Percentiles rank a stretch among this genome's conserved stretches.
Conservation (phyloP, 2,329 filamentous ascomycete species). For the Diaporthe helianthi region DNA sequence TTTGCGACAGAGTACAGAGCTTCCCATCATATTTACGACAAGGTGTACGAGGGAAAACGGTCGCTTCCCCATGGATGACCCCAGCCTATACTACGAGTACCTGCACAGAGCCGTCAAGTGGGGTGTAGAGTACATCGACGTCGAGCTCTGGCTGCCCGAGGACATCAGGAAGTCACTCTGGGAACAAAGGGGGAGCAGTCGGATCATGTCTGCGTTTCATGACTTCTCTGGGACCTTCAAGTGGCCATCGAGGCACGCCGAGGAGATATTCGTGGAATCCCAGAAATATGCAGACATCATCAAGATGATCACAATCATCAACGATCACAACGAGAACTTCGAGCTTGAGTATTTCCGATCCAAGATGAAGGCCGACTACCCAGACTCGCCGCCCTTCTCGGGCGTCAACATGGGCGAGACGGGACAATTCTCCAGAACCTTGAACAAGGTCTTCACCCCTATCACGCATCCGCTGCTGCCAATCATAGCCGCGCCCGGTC, state of each 20-base stretch:
- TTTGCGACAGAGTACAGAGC: constrained; percentile 80
- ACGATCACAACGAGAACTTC: constrained; percentile 84
- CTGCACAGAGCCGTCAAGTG: constrained; percentile 85
- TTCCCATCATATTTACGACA: constrained; percentile 91
- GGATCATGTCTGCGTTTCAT: constrained; percentile 91
- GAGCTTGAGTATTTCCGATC: constrained; percentile 90
- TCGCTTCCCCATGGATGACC: constrained; percentile 83
- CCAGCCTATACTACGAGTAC: constrained; percentile 77
- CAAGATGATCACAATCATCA: constrained; percentile 89
- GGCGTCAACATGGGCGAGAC: constrained; percentile 87
- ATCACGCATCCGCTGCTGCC: constrained; percentile 87
- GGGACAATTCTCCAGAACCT: constrained; percentile 82
- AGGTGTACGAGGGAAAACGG: constrained; percentile 84
- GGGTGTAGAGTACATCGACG: constrained; percentile 90
- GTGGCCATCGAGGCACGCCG: constrained; percentile 78
- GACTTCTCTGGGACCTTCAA: constrained; percentile 86
- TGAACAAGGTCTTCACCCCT: constrained; percentile 87
- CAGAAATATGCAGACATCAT: constrained; percentile 82
- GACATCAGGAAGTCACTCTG: constrained; percentile 72
- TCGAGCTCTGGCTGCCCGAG: constrained; percentile 86
- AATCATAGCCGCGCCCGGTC: constrained; percentile 83
- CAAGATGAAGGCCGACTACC: constrained; percentile 72
- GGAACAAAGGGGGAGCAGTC: constrained; percentile 76
- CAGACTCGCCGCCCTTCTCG: constrained; percentile 75
- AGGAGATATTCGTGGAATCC: constrained; percentile 74